Base-by-base conservation (phyloP, 495 filamentous ascomycete species). In the Pseudomonodictys pantanalensis region DNA sequence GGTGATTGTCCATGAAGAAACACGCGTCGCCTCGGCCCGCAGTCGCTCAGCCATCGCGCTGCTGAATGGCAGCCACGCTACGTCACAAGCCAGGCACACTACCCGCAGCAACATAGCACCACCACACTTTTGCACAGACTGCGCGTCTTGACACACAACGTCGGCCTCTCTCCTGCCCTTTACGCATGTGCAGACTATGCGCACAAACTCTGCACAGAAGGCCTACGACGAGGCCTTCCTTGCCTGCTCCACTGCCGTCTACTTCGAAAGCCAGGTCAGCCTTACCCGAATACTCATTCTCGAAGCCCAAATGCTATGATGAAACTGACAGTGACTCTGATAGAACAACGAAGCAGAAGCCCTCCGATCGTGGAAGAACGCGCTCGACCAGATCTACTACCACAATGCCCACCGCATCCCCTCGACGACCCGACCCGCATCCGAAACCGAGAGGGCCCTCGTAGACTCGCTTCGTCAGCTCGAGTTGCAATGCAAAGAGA, bases 161-260 rank as follows among this genome's bases (percentile, higher is more conserved):
- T 24, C 32, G 32, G 24, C 17, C 11, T 22, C 8, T 30, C 24
- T 42, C 10, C 2, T 42, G 49, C 5, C 23, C 33, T 10, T 44
- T 28, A 6, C 32, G 44, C 41, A 25, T 20, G 26, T 49, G 17
- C 33, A 24, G 70, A 90, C 88, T 87, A 89, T 92, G 83, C 88
- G 89, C 76, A 86, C 82, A 78, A 90, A 86, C 69, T 84, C 85
- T 52, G 79, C 97, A 72, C 93, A 97, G 78, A 97, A 96, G 81
- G 95, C 90, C 54, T 97, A 97, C 75, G 91, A 97, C 77, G 90
- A 97, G 68, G 90, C 88, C 73, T 96, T 95, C 73, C 77, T 96
- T 55, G 88, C 86, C 62, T 96, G 90, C 72, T 96, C 91, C 1
- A 97, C 91, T 9, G 93, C 93, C 56, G 88, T 96, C 60, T 96